These are phyloP conservation scores for Flaveria sonorensis DNA, from an alignment of 129 eudicot genomes.

Conservation along the genomic window DNA sequence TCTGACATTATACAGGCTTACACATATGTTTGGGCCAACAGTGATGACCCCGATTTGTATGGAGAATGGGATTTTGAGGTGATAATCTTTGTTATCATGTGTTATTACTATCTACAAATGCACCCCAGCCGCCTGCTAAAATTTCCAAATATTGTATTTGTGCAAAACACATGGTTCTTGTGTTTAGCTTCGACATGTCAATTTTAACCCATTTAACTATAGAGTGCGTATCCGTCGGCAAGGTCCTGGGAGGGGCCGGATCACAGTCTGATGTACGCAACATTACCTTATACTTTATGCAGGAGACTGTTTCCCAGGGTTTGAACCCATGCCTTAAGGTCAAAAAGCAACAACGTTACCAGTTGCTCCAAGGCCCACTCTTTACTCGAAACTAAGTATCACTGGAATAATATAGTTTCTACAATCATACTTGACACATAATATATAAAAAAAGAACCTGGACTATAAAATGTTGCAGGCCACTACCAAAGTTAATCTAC, in stretches of 20 bases:
- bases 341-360: too few relatives aligned
- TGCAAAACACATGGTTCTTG: slow-evolving; percentile 1
- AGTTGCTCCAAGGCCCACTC: too few relatives aligned
- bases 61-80: slow-evolving; percentile 98
- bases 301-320: too few relatives aligned
- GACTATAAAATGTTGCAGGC: neutral
- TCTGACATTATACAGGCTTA: slow-evolving; percentile 55
- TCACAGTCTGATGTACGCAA: too few relatives aligned
- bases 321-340: too few relatives aligned
- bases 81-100: slow-evolving; percentile 3
- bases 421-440: neutral
- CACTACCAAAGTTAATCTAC: neutral
- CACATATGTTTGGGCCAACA: slow-evolving; percentile 79
- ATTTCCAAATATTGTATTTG: neutral
- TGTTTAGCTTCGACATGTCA: neutral
- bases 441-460: neutral
- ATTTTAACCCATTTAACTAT: neutral
- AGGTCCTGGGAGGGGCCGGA: too few relatives aligned
- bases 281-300: too few relatives aligned
- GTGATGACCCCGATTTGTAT: slow-evolving; percentile 63
- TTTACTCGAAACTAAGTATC: too few relatives aligned
- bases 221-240: too few relatives aligned
- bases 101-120: neutral
- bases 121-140: neutral
- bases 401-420: neutral